Evolutionary conservation across 352 stramenopile species (phyloP).

Genomic region (Pythium sp.): DNA sequence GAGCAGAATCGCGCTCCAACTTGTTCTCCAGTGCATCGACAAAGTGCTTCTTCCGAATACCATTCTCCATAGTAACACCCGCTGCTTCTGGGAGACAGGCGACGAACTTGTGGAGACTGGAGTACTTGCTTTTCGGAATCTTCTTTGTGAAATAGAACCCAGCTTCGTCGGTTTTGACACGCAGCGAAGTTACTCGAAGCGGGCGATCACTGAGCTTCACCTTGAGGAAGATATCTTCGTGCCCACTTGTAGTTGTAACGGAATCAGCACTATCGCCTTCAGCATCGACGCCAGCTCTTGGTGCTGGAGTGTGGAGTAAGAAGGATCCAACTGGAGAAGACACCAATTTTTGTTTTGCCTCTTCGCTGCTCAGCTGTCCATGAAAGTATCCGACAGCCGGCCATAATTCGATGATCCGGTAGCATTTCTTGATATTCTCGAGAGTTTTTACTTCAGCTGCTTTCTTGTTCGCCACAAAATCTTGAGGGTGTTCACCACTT

Average conservation of each 20-base stretch:
- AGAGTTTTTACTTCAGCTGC: neutral
- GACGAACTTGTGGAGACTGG: slow-evolving; percentile 51
- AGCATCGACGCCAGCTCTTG: neutral
- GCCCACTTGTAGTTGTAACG: neutral
- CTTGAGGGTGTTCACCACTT: slow-evolving; percentile 10
- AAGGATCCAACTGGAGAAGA: slow-evolving; percentile 37
- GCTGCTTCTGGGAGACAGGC: slow-evolving; percentile 33
- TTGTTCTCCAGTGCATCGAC: slow-evolving; percentile 19
- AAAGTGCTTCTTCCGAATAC: slow-evolving; percentile 31
- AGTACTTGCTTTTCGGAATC: slow-evolving; percentile 24
- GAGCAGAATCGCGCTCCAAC: slow-evolving; percentile 7
- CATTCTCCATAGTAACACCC: slow-evolving; percentile 31
- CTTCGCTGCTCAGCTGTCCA: slow-evolving; percentile 24
- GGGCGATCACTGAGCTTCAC: slow-evolving; percentile 44
- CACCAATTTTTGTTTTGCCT: slow-evolving; percentile 29
- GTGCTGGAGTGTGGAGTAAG: slow-evolving; percentile 32
- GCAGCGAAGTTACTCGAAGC: slow-evolving; percentile 35
- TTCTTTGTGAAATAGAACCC: slow-evolving; percentile 40
- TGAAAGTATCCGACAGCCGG: slow-evolving; percentile 57
- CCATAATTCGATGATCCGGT: slow-evolving; percentile 50
- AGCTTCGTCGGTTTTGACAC: slow-evolving; percentile 29
- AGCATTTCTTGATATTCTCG: slow-evolving; percentile 33
- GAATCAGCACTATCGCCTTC: neutral
- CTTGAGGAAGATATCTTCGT: slow-evolving; percentile 28
- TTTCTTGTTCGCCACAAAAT: slow-evolving; percentile 1